Conservation (phyloP, 805 yeast genomes). For the Clavispora phyllophila region DNA sequence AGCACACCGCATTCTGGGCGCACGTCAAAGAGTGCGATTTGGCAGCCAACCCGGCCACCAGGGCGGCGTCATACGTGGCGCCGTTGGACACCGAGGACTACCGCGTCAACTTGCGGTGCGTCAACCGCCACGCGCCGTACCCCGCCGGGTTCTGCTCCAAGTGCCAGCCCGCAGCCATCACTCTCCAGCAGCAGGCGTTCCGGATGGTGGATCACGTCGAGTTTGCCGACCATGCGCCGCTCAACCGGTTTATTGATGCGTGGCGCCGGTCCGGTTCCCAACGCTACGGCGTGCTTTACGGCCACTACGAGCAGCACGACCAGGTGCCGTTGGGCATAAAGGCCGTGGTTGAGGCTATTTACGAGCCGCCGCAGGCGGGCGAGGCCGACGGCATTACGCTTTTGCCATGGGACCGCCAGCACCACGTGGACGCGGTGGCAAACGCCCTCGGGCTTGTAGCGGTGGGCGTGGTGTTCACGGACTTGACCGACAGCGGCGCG, state of each 20-base stretch:
- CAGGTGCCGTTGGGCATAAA: conserved; percentile 89
- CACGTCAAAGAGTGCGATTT: conserved; percentile 70
- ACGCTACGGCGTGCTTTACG: conserved; percentile 80
- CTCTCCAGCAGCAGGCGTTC: conserved; percentile 82
- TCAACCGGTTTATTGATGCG: conserved; percentile 79
- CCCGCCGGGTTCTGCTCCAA: conserved; percentile 92
- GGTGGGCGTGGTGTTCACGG: conserved; percentile 86
- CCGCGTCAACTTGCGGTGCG: conserved; percentile 59
- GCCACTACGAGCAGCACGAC: conserved; percentile 71
- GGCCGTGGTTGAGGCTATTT: conserved; percentile 89
- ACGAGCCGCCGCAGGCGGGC: conserved; percentile 86
- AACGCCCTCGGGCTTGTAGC: conserved; percentile 55
- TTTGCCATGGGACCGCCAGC: conserved; percentile 51
- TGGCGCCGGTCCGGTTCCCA: conserved; percentile 92
- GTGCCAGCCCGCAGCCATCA: conserved; percentile 95
- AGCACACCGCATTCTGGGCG: conserved; percentile 86
- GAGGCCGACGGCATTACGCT: conserved; percentile 79
- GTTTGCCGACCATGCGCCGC: conserved; percentile 65
- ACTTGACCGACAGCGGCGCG: conserved; percentile 78
- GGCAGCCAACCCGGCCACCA: conserved; percentile 53
- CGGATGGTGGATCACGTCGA: conserved; percentile 98
- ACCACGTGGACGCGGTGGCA: conserved; percentile 50
- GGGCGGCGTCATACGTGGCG: conserved; percentile 62
- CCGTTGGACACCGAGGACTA: conserved; percentile 74
- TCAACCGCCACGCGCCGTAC: conserved; percentile 86